A percentile compares a stretch with the other conserved stretches of the same genome.
Evolutionary conservation across 2,329 filamentous ascomycete genomes (phyloP).

Genomic region (Xylaria sp.): DNA sequence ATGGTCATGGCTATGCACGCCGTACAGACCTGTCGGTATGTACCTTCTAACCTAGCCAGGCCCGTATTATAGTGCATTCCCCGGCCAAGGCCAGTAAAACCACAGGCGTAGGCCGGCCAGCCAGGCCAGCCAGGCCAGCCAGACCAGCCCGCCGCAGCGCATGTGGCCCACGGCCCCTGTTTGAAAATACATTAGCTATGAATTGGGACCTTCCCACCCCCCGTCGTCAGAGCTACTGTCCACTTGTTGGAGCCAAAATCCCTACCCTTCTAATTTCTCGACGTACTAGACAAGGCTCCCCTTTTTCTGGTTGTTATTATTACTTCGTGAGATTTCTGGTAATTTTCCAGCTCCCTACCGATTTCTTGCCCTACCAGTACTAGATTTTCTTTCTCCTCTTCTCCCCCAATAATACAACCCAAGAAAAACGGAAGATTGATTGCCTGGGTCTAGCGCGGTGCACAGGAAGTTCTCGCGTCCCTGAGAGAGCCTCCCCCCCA

Average conservation of each 20-base stretch:
- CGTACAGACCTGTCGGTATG: no score
- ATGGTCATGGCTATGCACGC: neutral
- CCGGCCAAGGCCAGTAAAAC: neutral
- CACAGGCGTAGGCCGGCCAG: conserved; percentile 13
- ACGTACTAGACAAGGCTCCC: conserved; percentile 38
- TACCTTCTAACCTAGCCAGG: neutral
- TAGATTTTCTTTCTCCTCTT: conserved; percentile 10
- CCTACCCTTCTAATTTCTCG: conserved; percentile 37
- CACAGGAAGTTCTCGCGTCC: conserved; percentile 24
- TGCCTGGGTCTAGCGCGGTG: conserved; percentile 24
- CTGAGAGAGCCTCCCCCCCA: conserved; percentile 27
- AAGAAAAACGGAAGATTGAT: conserved; percentile 21
- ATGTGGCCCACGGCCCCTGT: conserved; percentile 11
- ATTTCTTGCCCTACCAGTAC: conserved; percentile 25
- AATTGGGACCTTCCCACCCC: conserved; percentile 26
- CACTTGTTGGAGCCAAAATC: conserved; percentile 28
- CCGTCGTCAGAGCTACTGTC: conserved; percentile 31
- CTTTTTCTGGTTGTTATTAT: conserved; percentile 37
- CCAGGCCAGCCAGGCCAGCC: conserved; percentile 19
- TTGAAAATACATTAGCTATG: conserved; percentile 16
- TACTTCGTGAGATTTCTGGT: conserved; percentile 33
- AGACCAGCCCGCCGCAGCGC: neutral
- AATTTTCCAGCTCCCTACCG: conserved; percentile 25
- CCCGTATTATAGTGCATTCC: neutral
- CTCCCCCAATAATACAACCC: conserved; percentile 21